A percentile compares a stretch with the other conserved stretches of the same genome.
phyloP scores from a whole-genome alignment of 331 rosid genomes.

The Phaseolus coccineus region DNA sequence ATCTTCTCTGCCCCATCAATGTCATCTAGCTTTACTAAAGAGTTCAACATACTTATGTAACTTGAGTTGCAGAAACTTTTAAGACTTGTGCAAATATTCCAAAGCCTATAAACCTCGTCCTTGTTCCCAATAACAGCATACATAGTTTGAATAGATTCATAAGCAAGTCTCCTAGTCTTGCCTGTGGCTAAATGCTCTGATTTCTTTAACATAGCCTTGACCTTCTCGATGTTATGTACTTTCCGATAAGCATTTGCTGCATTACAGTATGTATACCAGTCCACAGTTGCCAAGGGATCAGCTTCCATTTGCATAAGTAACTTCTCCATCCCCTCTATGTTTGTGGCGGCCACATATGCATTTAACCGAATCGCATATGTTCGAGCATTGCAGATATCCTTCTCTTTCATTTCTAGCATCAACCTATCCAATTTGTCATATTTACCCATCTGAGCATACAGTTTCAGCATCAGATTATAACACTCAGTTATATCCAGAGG shows the following conservation, averaged over 20 bases:
- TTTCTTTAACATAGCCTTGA: constrained; percentile 52
- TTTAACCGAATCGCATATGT: constrained; percentile 56
- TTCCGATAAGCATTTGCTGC: constrained; percentile 67
- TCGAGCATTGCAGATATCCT: constrained; percentile 46
- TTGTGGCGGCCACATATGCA: constrained; percentile 49
- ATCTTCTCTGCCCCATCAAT: constrained; percentile 66
- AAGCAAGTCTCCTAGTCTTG: constrained; percentile 46
- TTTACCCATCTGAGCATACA: constrained; percentile 63
- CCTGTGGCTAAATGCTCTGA: constrained; percentile 50
- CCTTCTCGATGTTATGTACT: constrained; percentile 57
- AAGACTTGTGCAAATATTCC: constrained; percentile 53
- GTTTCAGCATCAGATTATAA: constrained; percentile 65
- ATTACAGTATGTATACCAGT: constrained; percentile 56
- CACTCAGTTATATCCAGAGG: constrained; percentile 20
- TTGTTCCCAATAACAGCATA: constrained; percentile 59
- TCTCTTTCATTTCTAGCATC: constrained; percentile 67
- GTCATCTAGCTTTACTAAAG: constrained; percentile 68
- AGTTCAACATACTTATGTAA: constrained; percentile 63
- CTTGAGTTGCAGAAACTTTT: constrained; percentile 48
- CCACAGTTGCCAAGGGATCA: constrained; percentile 50
- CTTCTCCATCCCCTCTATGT: constrained; percentile 65
- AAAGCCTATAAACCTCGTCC: constrained; percentile 69
- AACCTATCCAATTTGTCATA: constrained; percentile 57
- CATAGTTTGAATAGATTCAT: constrained; percentile 56
- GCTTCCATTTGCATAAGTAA: constrained; percentile 65